These are phyloP conservation scores for Auriscalpium vulgare DNA, from an alignment of 768 basidiomycete species.

Conservation along the genomic window DNA sequence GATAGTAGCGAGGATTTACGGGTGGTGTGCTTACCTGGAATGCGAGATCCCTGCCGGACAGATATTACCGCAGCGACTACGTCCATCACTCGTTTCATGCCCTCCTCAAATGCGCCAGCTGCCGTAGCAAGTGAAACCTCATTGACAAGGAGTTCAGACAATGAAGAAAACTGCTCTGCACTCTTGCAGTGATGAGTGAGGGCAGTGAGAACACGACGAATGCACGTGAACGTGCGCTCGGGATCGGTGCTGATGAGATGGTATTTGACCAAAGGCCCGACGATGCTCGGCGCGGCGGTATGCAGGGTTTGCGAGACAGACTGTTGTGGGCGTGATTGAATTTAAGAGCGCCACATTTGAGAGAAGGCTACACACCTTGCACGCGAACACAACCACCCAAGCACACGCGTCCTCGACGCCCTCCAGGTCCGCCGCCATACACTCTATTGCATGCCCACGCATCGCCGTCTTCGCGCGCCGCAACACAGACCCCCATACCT, in stretches of 20 bases:
- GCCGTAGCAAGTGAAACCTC: constrained; percentile 21
- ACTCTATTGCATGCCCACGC: constrained; percentile 44
- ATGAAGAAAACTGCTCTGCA: constrained; percentile 50
- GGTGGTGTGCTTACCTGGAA: constrained; percentile 40
- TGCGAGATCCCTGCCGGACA: constrained; percentile 64
- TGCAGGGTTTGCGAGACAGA: constrained; percentile 81
- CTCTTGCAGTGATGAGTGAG: constrained; percentile 77
- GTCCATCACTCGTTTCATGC: constrained; percentile 45
- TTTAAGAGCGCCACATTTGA: not conserved
- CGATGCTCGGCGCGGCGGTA: constrained; percentile 58
- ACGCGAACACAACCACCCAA: constrained; percentile 71
- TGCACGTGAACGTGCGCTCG: constrained; percentile 40
- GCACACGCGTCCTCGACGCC: constrained; percentile 57
- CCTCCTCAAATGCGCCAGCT: constrained; percentile 25
- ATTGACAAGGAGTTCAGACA: constrained; percentile 47
- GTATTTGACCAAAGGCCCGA: constrained; percentile 47
- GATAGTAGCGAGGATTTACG: too few species aligned
- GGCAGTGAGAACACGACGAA: constrained; percentile 71
- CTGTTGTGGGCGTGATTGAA: constrained; percentile 27
- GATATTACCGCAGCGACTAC: constrained; percentile 48
- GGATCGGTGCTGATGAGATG: constrained; percentile 38
- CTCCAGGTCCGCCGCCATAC: constrained; percentile 45
- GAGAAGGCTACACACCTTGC: constrained; percentile 46
- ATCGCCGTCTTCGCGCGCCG: constrained; percentile 59
- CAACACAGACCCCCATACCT: constrained; percentile 80